These are phyloP conservation scores for Cicer cuneatum DNA, from an alignment of 306 rosid genomes.

Conservation along the genomic window DNA sequence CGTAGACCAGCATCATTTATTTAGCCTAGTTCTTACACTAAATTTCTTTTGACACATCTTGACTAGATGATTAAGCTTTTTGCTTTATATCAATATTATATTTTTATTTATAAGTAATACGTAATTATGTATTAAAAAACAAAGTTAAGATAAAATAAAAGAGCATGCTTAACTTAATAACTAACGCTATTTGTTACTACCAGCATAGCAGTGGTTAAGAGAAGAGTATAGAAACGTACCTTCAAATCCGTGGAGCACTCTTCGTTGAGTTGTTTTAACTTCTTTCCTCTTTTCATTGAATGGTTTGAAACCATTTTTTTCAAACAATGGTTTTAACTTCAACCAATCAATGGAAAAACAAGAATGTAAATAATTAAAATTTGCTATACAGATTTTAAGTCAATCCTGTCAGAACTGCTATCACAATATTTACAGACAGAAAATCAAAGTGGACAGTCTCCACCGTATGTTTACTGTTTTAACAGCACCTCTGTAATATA, in stretches of 20 bases:
- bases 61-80: not conserved
- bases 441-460: not conserved
- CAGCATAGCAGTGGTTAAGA: not conserved
- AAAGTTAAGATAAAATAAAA: slow-evolving; percentile 11
- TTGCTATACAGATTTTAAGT: slow-evolving; percentile 25
- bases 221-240: not conserved
- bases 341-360: slow-evolving; percentile 3
- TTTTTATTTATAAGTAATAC: not conserved
- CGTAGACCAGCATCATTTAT: too few relatives aligned
- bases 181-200: not conserved
- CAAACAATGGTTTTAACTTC: not conserved
- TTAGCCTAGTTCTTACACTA: too few relatives aligned
- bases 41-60: too few relatives aligned
- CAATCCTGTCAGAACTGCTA: slow-evolving; percentile 4
- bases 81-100: not conserved
- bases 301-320: not conserved
- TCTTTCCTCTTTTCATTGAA: not conserved
- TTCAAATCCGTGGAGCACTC: not conserved
- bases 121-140: not conserved
- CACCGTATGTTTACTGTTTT: slow-evolving; percentile 1
- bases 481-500: slow-evolving; percentile 34
- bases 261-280: not conserved
- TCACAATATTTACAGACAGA: slow-evolving; percentile 36
- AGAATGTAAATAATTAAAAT: not conserved
- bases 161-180: not conserved